Evolutionary conservation across 352 stramenopile genomes (phyloP).

Genomic region (Pythium utonaiense): DNA sequence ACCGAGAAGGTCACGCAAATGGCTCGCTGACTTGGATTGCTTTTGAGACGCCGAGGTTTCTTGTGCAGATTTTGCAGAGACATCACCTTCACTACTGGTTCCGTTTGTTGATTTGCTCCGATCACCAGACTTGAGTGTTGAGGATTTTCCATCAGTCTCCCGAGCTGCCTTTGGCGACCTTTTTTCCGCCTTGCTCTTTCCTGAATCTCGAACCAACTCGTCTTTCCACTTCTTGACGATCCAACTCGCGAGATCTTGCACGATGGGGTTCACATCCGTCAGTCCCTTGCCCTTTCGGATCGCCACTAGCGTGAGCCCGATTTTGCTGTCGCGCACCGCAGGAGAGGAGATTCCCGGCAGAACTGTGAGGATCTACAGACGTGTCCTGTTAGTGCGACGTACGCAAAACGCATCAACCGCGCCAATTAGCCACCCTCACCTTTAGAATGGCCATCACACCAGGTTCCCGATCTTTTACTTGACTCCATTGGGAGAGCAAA

Average conservation of each 20-base stretch:
- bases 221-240: conserved; percentile 59
- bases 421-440: conserved; percentile 24
- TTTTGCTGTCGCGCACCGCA: conserved; percentile 38
- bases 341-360: conserved; percentile 51
- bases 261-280: conserved; percentile 11
- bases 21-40: conserved; percentile 56
- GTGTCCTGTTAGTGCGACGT: no score
- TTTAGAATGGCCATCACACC: conserved; percentile 65
- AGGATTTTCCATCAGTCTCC: background rate
- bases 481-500: conserved; percentile 45
- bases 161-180: background rate
- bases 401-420: no score
- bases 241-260: conserved; percentile 44
- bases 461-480: conserved; percentile 39
- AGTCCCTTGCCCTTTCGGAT: conserved; percentile 32
- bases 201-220: background rate
- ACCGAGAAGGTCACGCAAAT: conserved; percentile 60
- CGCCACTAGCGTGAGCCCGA: conserved; percentile 44
- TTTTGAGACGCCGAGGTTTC: background rate
- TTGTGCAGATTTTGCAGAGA: background rate
- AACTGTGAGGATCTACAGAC: conserved; percentile 50
- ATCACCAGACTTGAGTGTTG: background rate
- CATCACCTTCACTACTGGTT: background rate
- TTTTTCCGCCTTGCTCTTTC: background rate
- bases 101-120: background rate